These are phyloP conservation scores for Rhodomyrtus tomentosa DNA, from an alignment of 345 rosid genomes.

Conservation along the genomic window DNA sequence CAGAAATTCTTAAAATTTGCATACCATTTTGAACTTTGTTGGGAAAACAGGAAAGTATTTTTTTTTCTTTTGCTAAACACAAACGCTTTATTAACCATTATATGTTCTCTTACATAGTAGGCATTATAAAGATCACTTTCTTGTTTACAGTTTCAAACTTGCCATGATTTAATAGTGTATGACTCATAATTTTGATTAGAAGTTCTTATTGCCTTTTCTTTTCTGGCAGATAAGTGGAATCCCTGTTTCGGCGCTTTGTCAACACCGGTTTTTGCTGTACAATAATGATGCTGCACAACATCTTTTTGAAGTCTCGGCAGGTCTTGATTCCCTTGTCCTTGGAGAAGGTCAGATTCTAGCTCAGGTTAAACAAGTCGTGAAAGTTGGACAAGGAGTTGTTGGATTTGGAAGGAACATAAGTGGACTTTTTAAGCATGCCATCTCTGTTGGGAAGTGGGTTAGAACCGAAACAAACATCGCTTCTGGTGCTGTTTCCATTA, in stretches of 20 bases:
- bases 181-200: background rate
- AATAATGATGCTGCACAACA: slow-evolving; percentile 87
- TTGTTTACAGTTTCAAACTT: background rate
- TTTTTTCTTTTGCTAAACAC: background rate
- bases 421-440: slow-evolving; percentile 66
- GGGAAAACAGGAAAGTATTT: background rate
- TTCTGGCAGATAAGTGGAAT: slow-evolving; percentile 60
- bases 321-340: slow-evolving; percentile 74
- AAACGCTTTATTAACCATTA: background rate
- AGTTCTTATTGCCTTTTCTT: background rate
- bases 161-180: background rate
- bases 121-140: background rate
- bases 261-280: slow-evolving; percentile 72
- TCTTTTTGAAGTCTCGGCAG: slow-evolving; percentile 88
- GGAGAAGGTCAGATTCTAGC: slow-evolving; percentile 85
- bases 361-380: slow-evolving; percentile 69
- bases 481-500: slow-evolving; percentile 72
- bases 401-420: slow-evolving; percentile 67
- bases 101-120: background rate
- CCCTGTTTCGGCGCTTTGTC: slow-evolving; percentile 52
- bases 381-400: slow-evolving; percentile 67
- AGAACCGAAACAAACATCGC: slow-evolving; percentile 66
- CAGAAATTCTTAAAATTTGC: background rate
- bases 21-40: background rate
- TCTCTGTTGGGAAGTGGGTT: slow-evolving; percentile 64